Percentiles rank a stretch among this genome's conserved stretches.
phyloP scores from a whole-genome alignment of 352 stramenopile genomes.

The Thalassiosira mediterranea region DNA sequence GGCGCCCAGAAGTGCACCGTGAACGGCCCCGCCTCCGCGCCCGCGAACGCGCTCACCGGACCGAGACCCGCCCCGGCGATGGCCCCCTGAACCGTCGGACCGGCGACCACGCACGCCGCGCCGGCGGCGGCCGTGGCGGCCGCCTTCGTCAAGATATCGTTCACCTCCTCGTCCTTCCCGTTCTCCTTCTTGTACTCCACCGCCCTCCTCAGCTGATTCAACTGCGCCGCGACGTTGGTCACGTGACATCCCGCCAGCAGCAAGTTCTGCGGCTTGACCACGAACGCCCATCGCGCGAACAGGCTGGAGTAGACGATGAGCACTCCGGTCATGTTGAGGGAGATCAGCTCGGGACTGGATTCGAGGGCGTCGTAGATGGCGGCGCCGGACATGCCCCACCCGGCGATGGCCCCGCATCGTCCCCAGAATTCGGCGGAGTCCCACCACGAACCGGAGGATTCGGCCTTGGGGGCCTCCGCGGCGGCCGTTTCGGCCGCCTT shows the following conservation, averaged over 20 bases:
- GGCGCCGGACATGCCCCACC: conserved; percentile 80
- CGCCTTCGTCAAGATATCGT: conserved; percentile 67
- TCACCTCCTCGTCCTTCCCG: conserved; percentile 74
- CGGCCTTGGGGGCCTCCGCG: background rate
- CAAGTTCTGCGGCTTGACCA: conserved; percentile 82
- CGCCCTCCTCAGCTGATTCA: conserved; percentile 79
- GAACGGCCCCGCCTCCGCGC: conserved; percentile 73
- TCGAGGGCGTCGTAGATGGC: conserved; percentile 88
- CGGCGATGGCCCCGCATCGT: conserved; percentile 63
- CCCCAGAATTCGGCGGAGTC: conserved; percentile 73
- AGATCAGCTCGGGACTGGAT: conserved; percentile 81
- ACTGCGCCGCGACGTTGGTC: conserved; percentile 81
- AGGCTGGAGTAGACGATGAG: conserved; percentile 83
- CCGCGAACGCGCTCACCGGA: conserved; percentile 66
- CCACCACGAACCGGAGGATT: conserved; percentile 50
- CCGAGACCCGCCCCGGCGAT: conserved; percentile 69
- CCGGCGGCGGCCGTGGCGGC: conserved; percentile 55
- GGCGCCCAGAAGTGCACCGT: conserved; percentile 78
- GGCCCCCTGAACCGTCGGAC: conserved; percentile 53
- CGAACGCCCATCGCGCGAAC: conserved; percentile 81
- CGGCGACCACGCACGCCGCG: conserved; percentile 57
- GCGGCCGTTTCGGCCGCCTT: conserved; percentile 2
- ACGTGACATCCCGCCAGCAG: conserved; percentile 79
- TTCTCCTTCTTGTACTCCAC: conserved; percentile 76
- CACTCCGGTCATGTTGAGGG: conserved; percentile 84